Conservation (phyloP, 257 asterid genomes). For the Primulina tabacum region DNA sequence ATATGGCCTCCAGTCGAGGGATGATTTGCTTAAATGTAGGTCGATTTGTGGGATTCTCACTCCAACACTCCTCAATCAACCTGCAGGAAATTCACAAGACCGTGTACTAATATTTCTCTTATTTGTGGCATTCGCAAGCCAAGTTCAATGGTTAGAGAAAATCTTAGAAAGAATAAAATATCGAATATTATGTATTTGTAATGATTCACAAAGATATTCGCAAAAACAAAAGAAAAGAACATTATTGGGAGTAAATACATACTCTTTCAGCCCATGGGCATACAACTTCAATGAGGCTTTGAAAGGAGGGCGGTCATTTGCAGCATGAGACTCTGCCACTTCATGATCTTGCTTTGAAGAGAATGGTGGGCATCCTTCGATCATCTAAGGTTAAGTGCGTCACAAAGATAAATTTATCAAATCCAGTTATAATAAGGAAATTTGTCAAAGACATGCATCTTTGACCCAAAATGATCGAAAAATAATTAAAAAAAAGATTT, state of each 20-base stretch:
- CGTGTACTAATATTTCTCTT: no score
- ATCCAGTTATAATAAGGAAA: conserved; percentile 17
- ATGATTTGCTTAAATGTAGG: conserved; percentile 85
- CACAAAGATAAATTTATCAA: conserved; percentile 30
- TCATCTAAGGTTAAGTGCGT: conserved; percentile 54
- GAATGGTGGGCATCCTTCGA: conserved; percentile 85
- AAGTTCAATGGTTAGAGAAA: background rate
- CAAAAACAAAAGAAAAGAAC: no score
- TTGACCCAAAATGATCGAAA: background rate
- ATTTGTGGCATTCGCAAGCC: background rate
- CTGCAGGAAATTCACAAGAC: conserved; percentile 34
- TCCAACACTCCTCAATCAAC: conserved; percentile 91
- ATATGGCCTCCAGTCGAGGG: conserved; percentile 66
- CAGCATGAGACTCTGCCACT: conserved; percentile 54
- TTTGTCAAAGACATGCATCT: conserved; percentile 20
- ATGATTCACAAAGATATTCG: no score
- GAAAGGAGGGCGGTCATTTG: conserved; percentile 82
- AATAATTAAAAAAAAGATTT: background rate
- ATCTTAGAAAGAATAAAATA: background rate
- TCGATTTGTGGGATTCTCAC: conserved; percentile 57
- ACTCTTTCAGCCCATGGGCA: conserved; percentile 30
- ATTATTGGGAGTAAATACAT: no score
- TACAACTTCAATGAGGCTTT: conserved; percentile 64
- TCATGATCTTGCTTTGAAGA: conserved; percentile 53
- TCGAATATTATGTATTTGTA: no score